These are phyloP conservation scores for Corrigiola litoralis DNA, from an alignment of 179 eudicot genomes.

Conservation along the genomic window DNA sequence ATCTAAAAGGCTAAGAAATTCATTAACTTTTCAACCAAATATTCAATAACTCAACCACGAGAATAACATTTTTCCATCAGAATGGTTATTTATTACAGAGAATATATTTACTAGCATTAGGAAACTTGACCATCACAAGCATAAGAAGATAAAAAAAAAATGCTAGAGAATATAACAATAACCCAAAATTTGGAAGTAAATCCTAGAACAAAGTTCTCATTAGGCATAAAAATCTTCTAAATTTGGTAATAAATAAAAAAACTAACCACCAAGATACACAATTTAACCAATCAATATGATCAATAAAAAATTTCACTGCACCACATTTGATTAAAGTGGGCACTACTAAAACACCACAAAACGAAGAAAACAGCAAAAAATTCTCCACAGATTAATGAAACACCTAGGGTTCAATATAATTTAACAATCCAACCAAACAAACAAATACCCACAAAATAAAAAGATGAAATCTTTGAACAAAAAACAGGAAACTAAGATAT, in stretches of 20 bases:
- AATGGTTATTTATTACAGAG: too few species aligned
- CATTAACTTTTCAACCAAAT: not conserved
- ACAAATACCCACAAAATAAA: not conserved
- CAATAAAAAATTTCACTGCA: not conserved
- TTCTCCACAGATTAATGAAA: not conserved
- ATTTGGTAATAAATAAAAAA: not conserved
- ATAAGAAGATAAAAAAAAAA: not conserved
- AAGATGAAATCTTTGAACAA: not conserved
- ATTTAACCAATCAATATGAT: not conserved
- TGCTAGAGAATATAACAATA: not conserved
- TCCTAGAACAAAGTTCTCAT: not conserved
- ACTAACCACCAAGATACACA: not conserved
- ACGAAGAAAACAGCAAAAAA: not conserved
- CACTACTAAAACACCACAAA: not conserved
- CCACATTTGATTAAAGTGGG: not conserved
- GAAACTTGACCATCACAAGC: not conserved
- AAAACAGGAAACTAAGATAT: not conserved
- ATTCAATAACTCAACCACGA: not conserved
- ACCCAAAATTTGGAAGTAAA: not conserved
- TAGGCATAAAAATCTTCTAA: not conserved
- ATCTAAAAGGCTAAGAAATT: not conserved
- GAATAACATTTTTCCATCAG: not conserved
- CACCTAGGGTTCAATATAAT: constrained; percentile 17
- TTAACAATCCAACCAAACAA: not conserved
- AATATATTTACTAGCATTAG: too few species aligned